phyloP scores from a whole-genome alignment of 768 basidiomycete genomes.

The Mycena vitilis region DNA sequence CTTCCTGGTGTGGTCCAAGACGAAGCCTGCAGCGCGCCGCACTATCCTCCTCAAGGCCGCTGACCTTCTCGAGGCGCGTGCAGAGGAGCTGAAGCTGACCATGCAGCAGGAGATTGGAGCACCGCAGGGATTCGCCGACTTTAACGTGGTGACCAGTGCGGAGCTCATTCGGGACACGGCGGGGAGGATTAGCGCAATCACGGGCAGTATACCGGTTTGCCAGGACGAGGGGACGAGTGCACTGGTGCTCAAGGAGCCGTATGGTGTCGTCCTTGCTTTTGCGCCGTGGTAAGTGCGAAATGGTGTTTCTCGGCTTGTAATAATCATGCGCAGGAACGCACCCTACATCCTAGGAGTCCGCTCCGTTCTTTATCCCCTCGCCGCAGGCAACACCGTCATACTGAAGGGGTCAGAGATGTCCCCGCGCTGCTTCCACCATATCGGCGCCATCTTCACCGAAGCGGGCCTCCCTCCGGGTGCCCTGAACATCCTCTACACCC shows the following conservation, averaged over 20 bases:
- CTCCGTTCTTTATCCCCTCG: conserved; percentile 28
- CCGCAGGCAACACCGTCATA: conserved; percentile 64
- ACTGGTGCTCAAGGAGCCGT: conserved; percentile 33
- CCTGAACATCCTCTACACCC: conserved; percentile 67
- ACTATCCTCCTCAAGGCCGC: conserved; percentile 36
- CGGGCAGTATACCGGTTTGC: conserved; percentile 27
- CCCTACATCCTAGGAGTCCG: conserved; percentile 32
- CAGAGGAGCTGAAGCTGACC: conserved; percentile 12
- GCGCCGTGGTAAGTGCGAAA: conserved; percentile 30
- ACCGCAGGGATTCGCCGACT: not conserved
- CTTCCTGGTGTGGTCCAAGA: conserved; percentile 33
- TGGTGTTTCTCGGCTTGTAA: not conserved
- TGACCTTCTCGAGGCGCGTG: conserved; percentile 28
- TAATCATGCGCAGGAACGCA: conserved; percentile 25
- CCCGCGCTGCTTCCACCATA: conserved; percentile 57
- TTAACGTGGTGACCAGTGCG: conserved; percentile 22
- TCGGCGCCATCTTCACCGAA: conserved; percentile 47
- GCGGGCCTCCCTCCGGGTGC: conserved; percentile 74
- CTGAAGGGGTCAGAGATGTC: conserved; percentile 74
- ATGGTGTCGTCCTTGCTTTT: conserved; percentile 32
- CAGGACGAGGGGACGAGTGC: conserved; percentile 28
- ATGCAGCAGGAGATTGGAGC: conserved; percentile 33
- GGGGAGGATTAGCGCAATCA: conserved; percentile 23
- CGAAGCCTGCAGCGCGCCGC: conserved; percentile 29
- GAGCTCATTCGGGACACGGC: conserved; percentile 31